Evolutionary conservation across 495 filamentous ascomycete genomes (phyloP).

Genomic region (Neurospora hispaniola): DNA sequence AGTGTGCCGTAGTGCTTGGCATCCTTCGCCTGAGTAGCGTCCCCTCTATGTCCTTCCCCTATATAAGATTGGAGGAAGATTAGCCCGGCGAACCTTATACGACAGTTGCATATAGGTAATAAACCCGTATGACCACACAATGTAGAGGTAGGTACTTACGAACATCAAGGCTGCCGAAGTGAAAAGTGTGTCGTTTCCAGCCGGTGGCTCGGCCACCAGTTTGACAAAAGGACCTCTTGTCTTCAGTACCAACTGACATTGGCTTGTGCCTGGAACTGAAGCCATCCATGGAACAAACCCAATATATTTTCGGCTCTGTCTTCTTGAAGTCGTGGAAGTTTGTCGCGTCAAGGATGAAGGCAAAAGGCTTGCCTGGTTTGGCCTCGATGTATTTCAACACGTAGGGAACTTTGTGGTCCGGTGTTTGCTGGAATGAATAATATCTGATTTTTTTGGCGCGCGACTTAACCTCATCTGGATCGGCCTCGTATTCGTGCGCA

Average conservation of each 20-base stretch:
- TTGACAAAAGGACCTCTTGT: accelerated
- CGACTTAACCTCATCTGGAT: constrained; percentile 5
- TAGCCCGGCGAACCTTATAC: too few species aligned
- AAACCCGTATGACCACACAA: neutral
- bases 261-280: neutral
- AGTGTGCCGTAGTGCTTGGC: neutral
- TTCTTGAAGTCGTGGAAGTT: neutral
- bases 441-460: neutral
- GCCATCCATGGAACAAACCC: neutral
- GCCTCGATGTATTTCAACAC: constrained; percentile 14
- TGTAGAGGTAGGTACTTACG: neutral
- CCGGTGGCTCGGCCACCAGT: neutral
- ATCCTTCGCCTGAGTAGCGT: neutral
- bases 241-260: too few species aligned
- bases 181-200: neutral
- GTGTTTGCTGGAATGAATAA: neutral
- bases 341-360: neutral
- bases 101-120: too few species aligned
- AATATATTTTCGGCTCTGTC: neutral
- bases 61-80: too few species aligned
- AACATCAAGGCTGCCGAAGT: neutral
- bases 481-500: constrained; percentile 20
- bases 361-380: constrained; percentile 5
- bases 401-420: neutral
- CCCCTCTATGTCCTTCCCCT: neutral